Conservation (phyloP, 2,329 filamentous ascomycete genomes). For the Gyromitra esculenta region DNA sequence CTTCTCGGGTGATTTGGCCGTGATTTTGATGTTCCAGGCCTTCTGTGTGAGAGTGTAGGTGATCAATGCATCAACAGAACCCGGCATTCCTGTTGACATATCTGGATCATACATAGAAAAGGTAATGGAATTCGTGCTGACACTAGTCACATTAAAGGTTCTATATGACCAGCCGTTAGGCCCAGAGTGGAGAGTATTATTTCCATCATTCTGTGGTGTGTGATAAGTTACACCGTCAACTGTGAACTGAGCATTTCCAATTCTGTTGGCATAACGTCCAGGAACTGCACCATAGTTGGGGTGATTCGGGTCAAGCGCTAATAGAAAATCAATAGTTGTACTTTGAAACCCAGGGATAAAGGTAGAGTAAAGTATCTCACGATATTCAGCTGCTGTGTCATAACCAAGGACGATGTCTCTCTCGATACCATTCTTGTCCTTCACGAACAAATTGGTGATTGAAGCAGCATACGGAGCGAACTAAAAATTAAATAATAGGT, state of each 20-base stretch:
- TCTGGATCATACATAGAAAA: slow-evolving; percentile 78
- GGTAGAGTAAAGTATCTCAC: slow-evolving; percentile 3
- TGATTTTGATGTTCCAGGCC: slow-evolving; percentile 78
- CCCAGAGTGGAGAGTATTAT: slow-evolving; percentile 75
- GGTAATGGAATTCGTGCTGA: slow-evolving; percentile 74
- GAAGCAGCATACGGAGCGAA: slow-evolving; percentile 75
- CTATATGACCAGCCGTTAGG: slow-evolving; percentile 78
- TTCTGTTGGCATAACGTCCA: slow-evolving; percentile 81
- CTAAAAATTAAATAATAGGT: slow-evolving; percentile 12
- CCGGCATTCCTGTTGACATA: slow-evolving; percentile 79
- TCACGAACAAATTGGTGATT: slow-evolving; percentile 75
- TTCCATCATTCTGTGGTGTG: slow-evolving; percentile 66
- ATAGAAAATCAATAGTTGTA: neutral
- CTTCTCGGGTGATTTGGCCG: slow-evolving; percentile 74
- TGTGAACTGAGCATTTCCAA: slow-evolving; percentile 77
- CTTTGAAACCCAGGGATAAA: neutral
- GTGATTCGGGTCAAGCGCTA: slow-evolving; percentile 59
- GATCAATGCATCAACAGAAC: slow-evolving; percentile 76
- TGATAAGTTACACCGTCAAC: slow-evolving; percentile 72
- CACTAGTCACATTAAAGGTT: slow-evolving; percentile 77
- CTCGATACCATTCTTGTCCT: slow-evolving; percentile 73
- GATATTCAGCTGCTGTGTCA: slow-evolving; percentile 78
- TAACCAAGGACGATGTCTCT: slow-evolving; percentile 78
- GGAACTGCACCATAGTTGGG: slow-evolving; percentile 77
- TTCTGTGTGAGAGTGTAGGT: slow-evolving; percentile 72